Evolutionary conservation across 1,284 basidiomycete genomes (phyloP), one percentile per base, ranked within the genome.

Genomic region (Tilletia horrida): DNA sequence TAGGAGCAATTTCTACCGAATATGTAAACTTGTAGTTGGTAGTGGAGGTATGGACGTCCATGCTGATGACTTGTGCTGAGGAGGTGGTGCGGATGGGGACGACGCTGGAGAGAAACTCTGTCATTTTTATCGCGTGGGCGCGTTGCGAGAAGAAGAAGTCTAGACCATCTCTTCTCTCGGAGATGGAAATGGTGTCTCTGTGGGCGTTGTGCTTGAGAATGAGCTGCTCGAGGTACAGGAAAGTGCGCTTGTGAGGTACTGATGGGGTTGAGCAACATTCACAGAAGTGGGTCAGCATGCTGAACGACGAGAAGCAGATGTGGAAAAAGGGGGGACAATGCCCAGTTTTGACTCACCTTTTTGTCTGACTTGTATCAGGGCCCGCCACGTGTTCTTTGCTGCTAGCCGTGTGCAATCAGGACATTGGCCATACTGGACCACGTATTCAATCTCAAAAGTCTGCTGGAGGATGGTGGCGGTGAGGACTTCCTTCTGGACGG

Each of bases 321-420:
- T 8, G 4, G 23, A 7, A 7, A 18, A 9, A 13, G 6, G 8
- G 64, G 27, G 23, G 8, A 13, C n/a, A 9, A 31, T 7, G 6
- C 9, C n/a, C n/a, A n/a, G n/a, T n/a, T n/a, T n/a, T n/a, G n/a
- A 44, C 57, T 91, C 86, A 62, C 96, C 93, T 84, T 98, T 98
- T 82, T 98, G 95, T 63, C 96, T 89, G 42, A 97, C 93, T 85
- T 98, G 96, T 1, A 98, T 93, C 65, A 93, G 86, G 0, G 95
- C 93, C 78, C 92, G 92, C 96, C 95, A 98, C 0, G 93, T 97
- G 82, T 98, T 97, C 84, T 98, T 98, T 2, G 96, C 95, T 0
- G 95, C 96, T 3, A 97, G 86, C 73, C 89, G 88, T 0, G 94
- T 87, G 82, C 96, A 98, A 76, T 94, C 91, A 0, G 92, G 89